Evolutionary conservation across 2,329 filamentous ascomycete species (phyloP), one percentile per base, ranked within the genome.

Genomic region (Nothopassalora personata): DNA sequence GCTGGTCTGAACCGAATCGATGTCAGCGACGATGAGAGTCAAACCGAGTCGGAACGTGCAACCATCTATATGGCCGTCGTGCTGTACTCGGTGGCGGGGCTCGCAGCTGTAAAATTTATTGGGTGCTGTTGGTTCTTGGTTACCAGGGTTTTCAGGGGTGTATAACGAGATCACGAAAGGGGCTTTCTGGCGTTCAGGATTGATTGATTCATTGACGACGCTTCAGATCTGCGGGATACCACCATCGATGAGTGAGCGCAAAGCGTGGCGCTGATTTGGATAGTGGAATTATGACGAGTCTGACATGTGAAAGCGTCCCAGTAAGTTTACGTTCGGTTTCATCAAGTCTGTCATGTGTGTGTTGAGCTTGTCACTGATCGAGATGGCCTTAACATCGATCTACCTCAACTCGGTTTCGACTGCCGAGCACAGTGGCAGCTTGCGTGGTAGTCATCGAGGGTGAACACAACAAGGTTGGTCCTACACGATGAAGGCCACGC

Each of bases 101-200:
- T 97, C 57, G 91, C 89, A 27, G 84, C 86, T 1, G 93, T 97
- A 76, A 90, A 93, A 72, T 96, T 97, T 68, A 76, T 92, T 27
- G 92, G 92, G 2, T 90, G 90, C 0, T 81, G 90, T 75, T 96
- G 91, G 90, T 97, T 97, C 78, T 82, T 99, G 80, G 81, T 97
- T 67, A 87, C 93, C 58, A 82, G 91, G 69, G 83, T 95, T 84
- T 93, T 96, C 74, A 85, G 91, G 49, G 72, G 72, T 56, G 70
- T 74, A 27, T 74, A 64, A 53, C 30, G 49, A 56, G 34, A 31
- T 56, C 46, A 58, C 49, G 27, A 31, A 53, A 46, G 33, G 45
- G 34, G 34, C 45, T 46, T 36, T 5, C 48, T 39, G 61, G 59
- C 60, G 60, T 56, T 60, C 52, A 59, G 61, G 58, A 56, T 58